Conservation (phyloP, 2,329 filamentous ascomycete species). For the Alternaria viburni region DNA sequence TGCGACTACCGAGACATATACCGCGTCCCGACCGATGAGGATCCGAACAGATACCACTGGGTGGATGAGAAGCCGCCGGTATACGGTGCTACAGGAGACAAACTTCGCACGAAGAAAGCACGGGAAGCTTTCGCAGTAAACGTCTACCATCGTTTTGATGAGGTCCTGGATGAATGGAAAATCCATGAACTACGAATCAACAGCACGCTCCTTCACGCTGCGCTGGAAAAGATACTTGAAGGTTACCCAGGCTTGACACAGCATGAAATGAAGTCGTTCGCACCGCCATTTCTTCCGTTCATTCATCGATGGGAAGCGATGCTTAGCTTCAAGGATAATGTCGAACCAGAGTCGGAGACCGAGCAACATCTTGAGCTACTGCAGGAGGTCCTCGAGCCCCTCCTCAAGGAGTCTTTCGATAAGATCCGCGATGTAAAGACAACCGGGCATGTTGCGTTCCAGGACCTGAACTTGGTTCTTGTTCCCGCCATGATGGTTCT, state of each 20-base stretch:
- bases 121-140: constrained; percentile 21
- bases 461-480: constrained; percentile 42
- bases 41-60: constrained; percentile 10
- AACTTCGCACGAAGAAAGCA: constrained; percentile 15
- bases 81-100: constrained; percentile 2
- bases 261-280: constrained; percentile 65
- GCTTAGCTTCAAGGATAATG: background rate
- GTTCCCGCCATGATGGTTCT: constrained; percentile 29
- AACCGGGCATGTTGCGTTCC: constrained; percentile 39
- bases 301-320: constrained; percentile 65
- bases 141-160: constrained; percentile 8
- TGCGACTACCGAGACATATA: constrained; percentile 16
- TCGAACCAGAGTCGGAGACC: constrained; percentile 5
- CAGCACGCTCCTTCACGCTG: constrained; percentile 63
- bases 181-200: constrained; percentile 53
- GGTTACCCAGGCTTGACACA: constrained; percentile 66
- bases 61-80: constrained; percentile 9
- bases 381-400: constrained; percentile 31
- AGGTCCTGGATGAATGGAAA: constrained; percentile 9
- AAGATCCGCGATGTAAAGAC: constrained; percentile 36
- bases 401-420: constrained; percentile 12
- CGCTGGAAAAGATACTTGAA: constrained; percentile 60
- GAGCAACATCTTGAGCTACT: constrained; percentile 40
- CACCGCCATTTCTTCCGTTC: constrained; percentile 65
- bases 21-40: constrained; percentile 1